phyloP scores from a whole-genome alignment of 805 yeast species.

The Ogataea kodamae region DNA sequence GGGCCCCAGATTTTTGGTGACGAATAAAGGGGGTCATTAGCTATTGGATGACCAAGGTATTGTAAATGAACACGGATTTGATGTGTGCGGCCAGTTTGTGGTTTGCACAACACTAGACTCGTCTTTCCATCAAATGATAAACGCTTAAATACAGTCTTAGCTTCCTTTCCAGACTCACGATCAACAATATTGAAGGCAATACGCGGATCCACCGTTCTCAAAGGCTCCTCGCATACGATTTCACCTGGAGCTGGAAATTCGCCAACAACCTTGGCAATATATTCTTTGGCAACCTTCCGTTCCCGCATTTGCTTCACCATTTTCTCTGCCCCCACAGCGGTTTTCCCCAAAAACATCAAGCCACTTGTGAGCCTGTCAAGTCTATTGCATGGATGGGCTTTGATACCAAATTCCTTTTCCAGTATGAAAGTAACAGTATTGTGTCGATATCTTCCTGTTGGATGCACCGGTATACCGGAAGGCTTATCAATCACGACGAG shows the following conservation, averaged over 20 bases:
- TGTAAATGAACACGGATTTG: conserved; percentile 94
- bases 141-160: conserved; percentile 66
- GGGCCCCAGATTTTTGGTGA: conserved; percentile 79
- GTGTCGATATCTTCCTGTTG: conserved; percentile 80
- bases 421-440: conserved; percentile 74
- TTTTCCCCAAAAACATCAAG: conserved; percentile 84
- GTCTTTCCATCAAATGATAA: conserved; percentile 62
- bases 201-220: conserved; percentile 70
- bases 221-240: conserved; percentile 60
- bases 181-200: conserved; percentile 63
- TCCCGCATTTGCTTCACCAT: conserved; percentile 71
- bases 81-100: conserved; percentile 91
- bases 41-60: conserved; percentile 83
- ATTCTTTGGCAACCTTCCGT: conserved; percentile 73
- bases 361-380: conserved; percentile 92
- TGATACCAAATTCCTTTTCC: conserved; percentile 61
- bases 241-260: conserved; percentile 60
- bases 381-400: conserved; percentile 82
- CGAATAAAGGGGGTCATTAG: conserved; percentile 89
- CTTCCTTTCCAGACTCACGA: conserved; percentile 56
- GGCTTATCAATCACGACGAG: conserved; percentile 89
- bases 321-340: conserved; percentile 70
- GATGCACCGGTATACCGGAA: conserved; percentile 92
- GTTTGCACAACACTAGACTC: conserved; percentile 78
- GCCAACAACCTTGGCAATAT: conserved; percentile 85